Evolutionary conservation across 2,329 filamentous ascomycete genomes (phyloP).

Genomic region (Colletotrichum liaoningense): DNA sequence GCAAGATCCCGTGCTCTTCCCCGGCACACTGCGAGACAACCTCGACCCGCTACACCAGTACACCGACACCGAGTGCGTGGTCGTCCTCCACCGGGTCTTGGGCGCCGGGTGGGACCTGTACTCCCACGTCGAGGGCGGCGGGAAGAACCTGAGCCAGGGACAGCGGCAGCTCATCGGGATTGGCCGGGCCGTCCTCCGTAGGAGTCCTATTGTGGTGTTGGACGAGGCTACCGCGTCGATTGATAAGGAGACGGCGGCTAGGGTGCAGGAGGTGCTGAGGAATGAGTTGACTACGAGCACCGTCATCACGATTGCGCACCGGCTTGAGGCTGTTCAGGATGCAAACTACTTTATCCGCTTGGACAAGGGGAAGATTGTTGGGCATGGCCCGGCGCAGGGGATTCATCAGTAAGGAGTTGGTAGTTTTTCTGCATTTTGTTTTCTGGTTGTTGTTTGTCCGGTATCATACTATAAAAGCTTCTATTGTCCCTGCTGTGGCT

Average conservation of each 20-base stretch:
- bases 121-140: constrained; percentile 67
- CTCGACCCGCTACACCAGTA: constrained; percentile 75
- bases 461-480: neutral
- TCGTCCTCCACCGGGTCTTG: constrained; percentile 70
- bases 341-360: constrained; percentile 66
- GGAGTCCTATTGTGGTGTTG: constrained; percentile 70
- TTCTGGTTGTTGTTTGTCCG: neutral
- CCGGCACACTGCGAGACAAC: constrained; percentile 70
- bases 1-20: constrained; percentile 72
- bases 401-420: constrained; percentile 1
- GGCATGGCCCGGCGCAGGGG: constrained; percentile 54
- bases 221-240: constrained; percentile 75
- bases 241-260: constrained; percentile 67
- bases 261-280: constrained; percentile 68
- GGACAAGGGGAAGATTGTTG: constrained; percentile 62
- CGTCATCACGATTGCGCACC: constrained; percentile 75
- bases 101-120: constrained; percentile 59
- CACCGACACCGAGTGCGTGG: constrained; percentile 61
- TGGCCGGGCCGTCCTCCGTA: constrained; percentile 68
- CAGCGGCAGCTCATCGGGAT: constrained; percentile 73
- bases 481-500: neutral
- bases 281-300: constrained; percentile 67
- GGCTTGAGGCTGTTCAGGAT: constrained; percentile 70
- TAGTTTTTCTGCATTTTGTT: too few species aligned
- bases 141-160: constrained; percentile 71